phyloP scores from a whole-genome alignment of 768 basidiomycete genomes.

The Leucocoprinus birnbaumii region DNA sequence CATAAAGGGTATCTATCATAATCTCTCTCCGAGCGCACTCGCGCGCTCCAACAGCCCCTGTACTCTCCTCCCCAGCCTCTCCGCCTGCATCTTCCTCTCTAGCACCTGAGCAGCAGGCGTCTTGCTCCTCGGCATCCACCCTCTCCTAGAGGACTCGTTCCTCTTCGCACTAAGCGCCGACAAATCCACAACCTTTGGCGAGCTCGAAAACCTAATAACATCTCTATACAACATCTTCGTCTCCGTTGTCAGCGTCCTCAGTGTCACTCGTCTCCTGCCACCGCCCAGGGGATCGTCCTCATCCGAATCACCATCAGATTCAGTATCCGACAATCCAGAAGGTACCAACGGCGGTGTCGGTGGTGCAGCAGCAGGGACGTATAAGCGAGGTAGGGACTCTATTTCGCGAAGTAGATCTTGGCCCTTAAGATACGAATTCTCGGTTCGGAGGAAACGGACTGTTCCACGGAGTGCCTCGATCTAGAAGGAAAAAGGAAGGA shows the following conservation, averaged over 20 bases:
- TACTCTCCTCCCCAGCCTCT: conserved; percentile 65
- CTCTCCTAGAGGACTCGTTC: conserved; percentile 45
- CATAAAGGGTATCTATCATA: neutral
- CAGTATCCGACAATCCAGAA: conserved; percentile 66
- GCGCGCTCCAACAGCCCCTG: conserved; percentile 70
- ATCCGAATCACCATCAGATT: conserved; percentile 49
- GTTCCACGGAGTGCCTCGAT: conserved; percentile 90
- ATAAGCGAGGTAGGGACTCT: conserved; percentile 66
- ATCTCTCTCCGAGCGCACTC: conserved; percentile 30
- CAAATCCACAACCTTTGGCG: conserved; percentile 84
- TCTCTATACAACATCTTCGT: conserved; percentile 88
- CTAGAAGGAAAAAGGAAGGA: conserved; percentile 30
- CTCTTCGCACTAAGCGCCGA: conserved; percentile 54
- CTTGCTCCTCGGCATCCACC: conserved; percentile 81
- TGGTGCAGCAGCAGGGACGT: conserved; percentile 34
- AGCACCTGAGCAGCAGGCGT: conserved; percentile 79
- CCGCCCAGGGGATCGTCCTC: no score
- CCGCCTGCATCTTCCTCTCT: conserved; percentile 75
- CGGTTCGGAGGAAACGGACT: conserved; percentile 87
- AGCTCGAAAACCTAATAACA: conserved; percentile 81
- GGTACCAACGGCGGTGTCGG: conserved; percentile 69
- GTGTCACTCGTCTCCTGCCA: conserved; percentile 37
- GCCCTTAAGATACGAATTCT: conserved; percentile 92
- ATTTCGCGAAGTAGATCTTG: conserved; percentile 88
- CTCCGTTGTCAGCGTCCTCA: conserved; percentile 74